phyloP scores from a whole-genome alignment of 2,329 filamentous ascomycete genomes.

The Anthostomella pinea region DNA sequence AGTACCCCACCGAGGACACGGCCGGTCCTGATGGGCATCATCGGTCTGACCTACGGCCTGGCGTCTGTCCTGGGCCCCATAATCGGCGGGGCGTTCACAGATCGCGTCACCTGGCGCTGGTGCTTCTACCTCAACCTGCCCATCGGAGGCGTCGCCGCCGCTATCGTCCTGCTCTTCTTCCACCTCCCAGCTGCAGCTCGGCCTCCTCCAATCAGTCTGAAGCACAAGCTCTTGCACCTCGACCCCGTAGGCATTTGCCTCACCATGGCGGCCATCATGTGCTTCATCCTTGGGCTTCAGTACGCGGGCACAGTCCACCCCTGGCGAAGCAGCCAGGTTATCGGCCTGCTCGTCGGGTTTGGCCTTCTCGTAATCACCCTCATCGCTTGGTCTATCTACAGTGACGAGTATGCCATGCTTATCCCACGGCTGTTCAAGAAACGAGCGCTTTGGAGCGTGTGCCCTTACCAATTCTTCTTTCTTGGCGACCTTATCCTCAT shows the following conservation, averaged over 20 bases:
- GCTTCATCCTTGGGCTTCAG: not conserved
- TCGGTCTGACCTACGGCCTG: constrained; percentile 30
- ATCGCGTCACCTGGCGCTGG: constrained; percentile 31
- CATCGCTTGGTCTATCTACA: not conserved
- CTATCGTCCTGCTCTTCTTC: constrained; percentile 1
- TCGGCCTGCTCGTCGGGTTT: constrained; percentile 1
- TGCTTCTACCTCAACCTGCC: constrained; percentile 37
- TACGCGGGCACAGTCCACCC: not conserved
- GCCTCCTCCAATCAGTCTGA: not conserved
- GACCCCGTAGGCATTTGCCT: not conserved
- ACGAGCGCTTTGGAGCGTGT: not conserved
- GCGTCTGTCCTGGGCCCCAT: constrained; percentile 31
- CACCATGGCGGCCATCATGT: not conserved
- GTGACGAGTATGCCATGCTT: not conserved
- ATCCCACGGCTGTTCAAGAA: not conserved
- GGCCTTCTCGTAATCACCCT: not conserved
- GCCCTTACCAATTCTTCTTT: not conserved
- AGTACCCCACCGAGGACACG: constrained; percentile 28
- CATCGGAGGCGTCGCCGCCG: constrained; percentile 26
- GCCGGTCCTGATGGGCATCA: constrained; percentile 28
- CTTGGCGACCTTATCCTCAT: not conserved
- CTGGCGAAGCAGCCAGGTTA: not conserved
- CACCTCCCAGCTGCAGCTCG: not conserved
- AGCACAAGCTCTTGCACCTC: not conserved
- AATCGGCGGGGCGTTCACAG: constrained; percentile 33